Evolutionary conservation across 805 yeast species (phyloP).

Genomic region (Geotrichum ghanense): DNA sequence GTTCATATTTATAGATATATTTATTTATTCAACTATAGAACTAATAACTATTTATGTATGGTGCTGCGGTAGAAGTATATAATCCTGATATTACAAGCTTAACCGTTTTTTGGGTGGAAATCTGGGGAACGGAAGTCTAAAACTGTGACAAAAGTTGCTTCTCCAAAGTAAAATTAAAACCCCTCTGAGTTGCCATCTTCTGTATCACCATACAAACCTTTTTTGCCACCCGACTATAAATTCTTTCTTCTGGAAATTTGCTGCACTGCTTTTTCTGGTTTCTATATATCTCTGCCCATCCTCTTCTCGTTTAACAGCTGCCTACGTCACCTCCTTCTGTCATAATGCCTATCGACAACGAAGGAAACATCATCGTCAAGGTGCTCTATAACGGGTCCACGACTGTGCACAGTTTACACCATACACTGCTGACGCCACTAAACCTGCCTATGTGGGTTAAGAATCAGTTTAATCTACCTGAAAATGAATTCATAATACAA

Average conservation of each 20-base stretch:
- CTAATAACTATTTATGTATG: too few relatives aligned
- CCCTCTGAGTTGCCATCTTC: background rate
- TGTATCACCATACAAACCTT: background rate
- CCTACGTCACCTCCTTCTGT: background rate
- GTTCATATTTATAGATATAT: too few relatives aligned
- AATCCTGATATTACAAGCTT: too few relatives aligned
- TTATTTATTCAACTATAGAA: too few relatives aligned
- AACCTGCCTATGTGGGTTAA: background rate
- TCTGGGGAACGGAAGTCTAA: too few relatives aligned
- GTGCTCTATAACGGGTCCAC: background rate
- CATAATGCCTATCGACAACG: background rate
- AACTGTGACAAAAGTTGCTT: too few relatives aligned
- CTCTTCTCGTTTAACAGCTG: too few relatives aligned
- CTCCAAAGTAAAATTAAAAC: conserved; percentile 1
- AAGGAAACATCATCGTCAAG: background rate
- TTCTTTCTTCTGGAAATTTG: background rate
- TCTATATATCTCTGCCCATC: too few relatives aligned
- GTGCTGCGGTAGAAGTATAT: too few relatives aligned
- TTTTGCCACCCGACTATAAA: conserved; percentile 2
- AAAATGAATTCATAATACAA: background rate
- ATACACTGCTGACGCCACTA: background rate
- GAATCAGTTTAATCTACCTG: background rate
- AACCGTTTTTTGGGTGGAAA: too few relatives aligned
- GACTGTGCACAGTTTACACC: background rate
- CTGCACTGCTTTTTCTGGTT: background rate